A percentile compares a stretch with the other conserved stretches of the same genome.
Conservation (phyloP, 2,329 filamentous ascomycete genomes). For the Gaeumannomyces tritici region DNA sequence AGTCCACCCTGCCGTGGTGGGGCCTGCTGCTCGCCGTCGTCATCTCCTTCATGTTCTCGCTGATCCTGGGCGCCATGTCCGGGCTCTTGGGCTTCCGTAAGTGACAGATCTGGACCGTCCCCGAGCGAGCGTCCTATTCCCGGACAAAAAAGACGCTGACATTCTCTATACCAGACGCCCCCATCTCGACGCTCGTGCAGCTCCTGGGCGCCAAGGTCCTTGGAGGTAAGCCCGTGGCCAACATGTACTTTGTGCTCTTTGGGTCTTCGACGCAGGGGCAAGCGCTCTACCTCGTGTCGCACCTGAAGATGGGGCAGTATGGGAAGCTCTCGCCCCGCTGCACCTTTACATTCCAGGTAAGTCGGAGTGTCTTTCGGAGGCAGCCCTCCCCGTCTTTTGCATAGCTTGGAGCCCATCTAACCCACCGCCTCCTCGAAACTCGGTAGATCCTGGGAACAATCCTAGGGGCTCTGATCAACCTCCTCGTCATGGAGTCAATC, state of each 20-base stretch:
- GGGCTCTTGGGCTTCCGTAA: constrained; percentile 30
- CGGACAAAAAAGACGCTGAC: too few relatives aligned
- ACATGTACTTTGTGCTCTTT: constrained; percentile 32
- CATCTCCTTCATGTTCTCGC: constrained; percentile 23
- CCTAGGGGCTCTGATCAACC: constrained; percentile 29
- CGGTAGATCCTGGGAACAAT: constrained; percentile 17
- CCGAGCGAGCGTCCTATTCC: too few relatives aligned
- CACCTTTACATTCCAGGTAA: constrained; percentile 33
- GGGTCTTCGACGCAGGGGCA: constrained; percentile 22
- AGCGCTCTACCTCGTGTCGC: constrained; percentile 20
- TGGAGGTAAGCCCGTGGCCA: constrained; percentile 26
- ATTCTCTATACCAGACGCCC: constrained; percentile 2
- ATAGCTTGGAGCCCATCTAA: not conserved
- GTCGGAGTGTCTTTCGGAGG: constrained; percentile 12
- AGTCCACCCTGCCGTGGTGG: constrained; percentile 29
- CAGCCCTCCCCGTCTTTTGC: not conserved
- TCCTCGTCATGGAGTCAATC: constrained; percentile 31
- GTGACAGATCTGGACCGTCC: constrained; percentile 6
- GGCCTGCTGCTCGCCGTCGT: constrained; percentile 27
- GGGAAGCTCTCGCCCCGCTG: constrained; percentile 26
- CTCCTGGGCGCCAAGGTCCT: constrained; percentile 38
- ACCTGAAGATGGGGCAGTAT: constrained; percentile 27
- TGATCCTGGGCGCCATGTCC: constrained; percentile 27
- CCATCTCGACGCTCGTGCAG: constrained; percentile 25
- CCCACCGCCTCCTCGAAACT: constrained; percentile 2